phyloP scores from a whole-genome alignment of 2,329 filamentous ascomycete genomes.

The Sordariomycetes sp. region DNA sequence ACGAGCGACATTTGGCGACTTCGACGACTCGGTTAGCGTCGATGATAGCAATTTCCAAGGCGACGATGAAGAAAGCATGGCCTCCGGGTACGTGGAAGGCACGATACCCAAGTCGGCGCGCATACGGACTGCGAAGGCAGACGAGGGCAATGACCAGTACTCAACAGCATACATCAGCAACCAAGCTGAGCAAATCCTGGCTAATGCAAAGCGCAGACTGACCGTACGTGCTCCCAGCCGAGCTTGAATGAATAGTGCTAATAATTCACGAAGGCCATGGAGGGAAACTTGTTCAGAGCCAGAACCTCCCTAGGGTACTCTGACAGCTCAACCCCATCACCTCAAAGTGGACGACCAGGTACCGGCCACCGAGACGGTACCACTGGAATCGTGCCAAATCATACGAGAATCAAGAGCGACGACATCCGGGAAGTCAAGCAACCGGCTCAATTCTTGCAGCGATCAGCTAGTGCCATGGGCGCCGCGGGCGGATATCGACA shows the following conservation, averaged over 20 bases:
- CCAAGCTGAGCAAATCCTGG: constrained; percentile 80
- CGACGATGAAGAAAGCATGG: constrained; percentile 58
- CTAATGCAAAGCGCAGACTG: constrained; percentile 82
- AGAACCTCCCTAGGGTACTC: constrained; percentile 52
- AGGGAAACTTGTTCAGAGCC: constrained; percentile 77
- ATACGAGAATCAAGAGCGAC: constrained; percentile 23
- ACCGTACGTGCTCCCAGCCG: constrained; percentile 50
- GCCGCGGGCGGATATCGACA: constrained; percentile 50
- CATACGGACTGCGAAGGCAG: not conserved
- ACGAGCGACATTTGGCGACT: constrained; percentile 44
- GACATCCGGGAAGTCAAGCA: constrained; percentile 10
- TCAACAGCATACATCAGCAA: constrained; percentile 70
- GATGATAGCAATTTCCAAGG: constrained; percentile 59
- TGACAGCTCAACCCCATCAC: constrained; percentile 43
- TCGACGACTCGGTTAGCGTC: constrained; percentile 53
- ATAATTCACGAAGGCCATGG: constrained; percentile 62
- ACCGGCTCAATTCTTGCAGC: constrained; percentile 27
- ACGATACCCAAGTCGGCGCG: constrained; percentile 14
- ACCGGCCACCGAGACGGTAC: constrained; percentile 13
- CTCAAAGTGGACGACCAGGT: constrained; percentile 26
- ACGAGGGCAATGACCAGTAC: constrained; percentile 43
- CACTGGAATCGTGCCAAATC: constrained; percentile 8
- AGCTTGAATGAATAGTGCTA: constrained; percentile 2
- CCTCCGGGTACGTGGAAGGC: constrained; percentile 44
- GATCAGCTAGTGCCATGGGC: constrained; percentile 56